Percentiles rank a stretch among this genome's conserved stretches.
These are phyloP conservation scores for Hypoxylon perforatum DNA, from an alignment of 495 filamentous ascomycete species.

Conservation along the genomic window DNA sequence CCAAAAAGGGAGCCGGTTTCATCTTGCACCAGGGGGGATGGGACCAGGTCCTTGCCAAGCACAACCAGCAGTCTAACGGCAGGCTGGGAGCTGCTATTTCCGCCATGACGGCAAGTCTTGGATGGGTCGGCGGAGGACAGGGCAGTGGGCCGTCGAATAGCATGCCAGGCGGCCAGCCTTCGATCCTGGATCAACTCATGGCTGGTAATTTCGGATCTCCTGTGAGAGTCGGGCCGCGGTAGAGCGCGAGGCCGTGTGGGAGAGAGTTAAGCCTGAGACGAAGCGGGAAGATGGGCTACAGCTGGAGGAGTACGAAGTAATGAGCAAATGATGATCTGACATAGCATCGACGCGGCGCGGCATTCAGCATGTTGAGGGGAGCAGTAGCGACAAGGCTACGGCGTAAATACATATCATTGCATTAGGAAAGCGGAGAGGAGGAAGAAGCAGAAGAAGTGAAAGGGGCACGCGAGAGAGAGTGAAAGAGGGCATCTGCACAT, in stretches of 20 bases:
- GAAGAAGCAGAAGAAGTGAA: slow-evolving; percentile 1
- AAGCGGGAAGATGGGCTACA: too few relatives aligned
- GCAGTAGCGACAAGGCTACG: too few relatives aligned
- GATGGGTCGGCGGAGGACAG: slow-evolving; percentile 78
- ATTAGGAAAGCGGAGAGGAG: slow-evolving; percentile 9
- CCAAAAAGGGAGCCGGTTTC: slow-evolving; percentile 91
- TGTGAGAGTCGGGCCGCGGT: slow-evolving; percentile 81
- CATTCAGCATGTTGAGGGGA: background rate
- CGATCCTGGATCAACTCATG: slow-evolving; percentile 81
- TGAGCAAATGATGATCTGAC: slow-evolving; percentile 27
- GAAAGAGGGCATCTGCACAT: slow-evolving; percentile 34
- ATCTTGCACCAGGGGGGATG: slow-evolving; percentile 90
- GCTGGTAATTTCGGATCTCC: slow-evolving; percentile 81
- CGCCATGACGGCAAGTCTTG: slow-evolving; percentile 76
- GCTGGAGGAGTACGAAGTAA: slow-evolving; percentile 12
- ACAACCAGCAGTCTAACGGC: slow-evolving; percentile 87
- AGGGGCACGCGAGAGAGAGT: slow-evolving; percentile 12
- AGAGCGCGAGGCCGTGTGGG: slow-evolving; percentile 14
- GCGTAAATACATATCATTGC: background rate
- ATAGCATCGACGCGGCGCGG: slow-evolving; percentile 21
- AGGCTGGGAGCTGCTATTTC: slow-evolving; percentile 83
- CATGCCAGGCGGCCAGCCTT: slow-evolving; percentile 62
- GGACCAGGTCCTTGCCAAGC: slow-evolving; percentile 88
- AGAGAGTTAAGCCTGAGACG: too few relatives aligned
- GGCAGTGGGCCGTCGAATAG: slow-evolving; percentile 42